Percentiles rank a stretch among this genome's conserved stretches.
phyloP scores from a whole-genome alignment of 2,329 filamentous ascomycete species.

The Aspergillus sp. region DNA sequence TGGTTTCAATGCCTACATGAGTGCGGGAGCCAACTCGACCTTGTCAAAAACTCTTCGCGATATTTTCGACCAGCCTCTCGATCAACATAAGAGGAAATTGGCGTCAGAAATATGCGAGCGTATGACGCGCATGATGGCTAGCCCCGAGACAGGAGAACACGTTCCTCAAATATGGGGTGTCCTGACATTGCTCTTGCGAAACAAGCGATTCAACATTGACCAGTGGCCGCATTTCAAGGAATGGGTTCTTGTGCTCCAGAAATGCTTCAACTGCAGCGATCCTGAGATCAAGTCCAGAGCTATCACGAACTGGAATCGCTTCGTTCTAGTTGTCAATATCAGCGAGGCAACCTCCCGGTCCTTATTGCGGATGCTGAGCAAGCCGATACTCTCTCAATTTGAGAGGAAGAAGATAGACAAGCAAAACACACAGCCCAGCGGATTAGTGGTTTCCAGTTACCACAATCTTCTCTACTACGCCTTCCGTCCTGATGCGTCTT shows the following conservation, averaged over 20 bases:
- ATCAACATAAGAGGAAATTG: constrained; percentile 62
- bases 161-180: constrained; percentile 92
- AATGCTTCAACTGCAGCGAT: constrained; percentile 82
- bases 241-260: constrained; percentile 80
- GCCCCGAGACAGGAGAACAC: constrained; percentile 62
- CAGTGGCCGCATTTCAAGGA: constrained; percentile 73
- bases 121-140: constrained; percentile 68
- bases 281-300: constrained; percentile 72
- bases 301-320: constrained; percentile 82
- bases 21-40: constrained; percentile 70
- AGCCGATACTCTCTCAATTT: constrained; percentile 71
- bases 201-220: constrained; percentile 60
- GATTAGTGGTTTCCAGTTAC: constrained; percentile 71
- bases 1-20: constrained; percentile 71
- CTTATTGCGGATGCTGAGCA: constrained; percentile 67
- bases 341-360: constrained; percentile 61
- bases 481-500: constrained; percentile 70
- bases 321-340: constrained; percentile 74
- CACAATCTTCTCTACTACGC: constrained; percentile 83
- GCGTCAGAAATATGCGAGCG: constrained; percentile 70
- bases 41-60: constrained; percentile 67
- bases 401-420: constrained; percentile 65
- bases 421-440: constrained; percentile 50
- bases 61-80: constrained; percentile 55
- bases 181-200: constrained; percentile 75